A percentile compares a stretch with the other conserved stretches of the same genome.
Conservation (phyloP, 2,329 filamentous ascomycete species). For the Chaetomiaceae sp. region DNA sequence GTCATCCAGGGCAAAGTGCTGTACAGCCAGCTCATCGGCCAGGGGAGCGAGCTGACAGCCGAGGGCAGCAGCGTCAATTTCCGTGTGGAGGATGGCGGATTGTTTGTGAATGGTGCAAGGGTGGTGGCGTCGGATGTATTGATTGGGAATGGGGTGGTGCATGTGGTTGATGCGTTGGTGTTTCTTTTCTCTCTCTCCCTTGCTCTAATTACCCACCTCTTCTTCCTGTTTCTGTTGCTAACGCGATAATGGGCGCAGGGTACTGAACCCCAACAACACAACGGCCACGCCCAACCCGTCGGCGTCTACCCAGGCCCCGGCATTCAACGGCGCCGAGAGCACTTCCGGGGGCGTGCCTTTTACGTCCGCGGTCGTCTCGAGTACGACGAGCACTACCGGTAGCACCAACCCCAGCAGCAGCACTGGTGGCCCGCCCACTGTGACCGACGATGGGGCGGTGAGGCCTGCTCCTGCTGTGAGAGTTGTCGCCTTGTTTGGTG, state of each 20-base stretch:
- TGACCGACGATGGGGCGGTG: too few species aligned
- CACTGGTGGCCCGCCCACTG: too few species aligned
- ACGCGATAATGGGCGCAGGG: conserved; percentile 30
- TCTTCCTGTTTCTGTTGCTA: background rate
- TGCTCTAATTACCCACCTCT: background rate
- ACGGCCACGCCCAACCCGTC: conserved; percentile 38
- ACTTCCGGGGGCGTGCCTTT: conserved; percentile 45
- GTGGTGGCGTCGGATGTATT: conserved; percentile 47
- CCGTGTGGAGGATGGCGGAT: conserved; percentile 35
- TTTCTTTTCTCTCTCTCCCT: background rate
- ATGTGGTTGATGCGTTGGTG: conserved; percentile 49
- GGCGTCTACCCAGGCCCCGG: conserved; percentile 43
- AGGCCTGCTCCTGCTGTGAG: too few species aligned
- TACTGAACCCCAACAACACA: conserved; percentile 53
- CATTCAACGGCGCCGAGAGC: conserved; percentile 49
- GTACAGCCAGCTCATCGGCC: conserved; percentile 42
- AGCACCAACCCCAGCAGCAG: too few species aligned
- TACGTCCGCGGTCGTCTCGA: conserved; percentile 43
- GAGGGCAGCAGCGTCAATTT: conserved; percentile 47
- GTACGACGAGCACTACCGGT: background rate
- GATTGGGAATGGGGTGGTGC: conserved; percentile 51
- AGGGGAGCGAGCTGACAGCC: conserved; percentile 32
- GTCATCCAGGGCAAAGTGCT: conserved; percentile 51
- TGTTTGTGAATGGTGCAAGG: conserved; percentile 47
- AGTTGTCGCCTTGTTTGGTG: too few species aligned